phyloP scores from a whole-genome alignment of 73 alveolate genomes.

The Paramecium sonneborni region DNA sequence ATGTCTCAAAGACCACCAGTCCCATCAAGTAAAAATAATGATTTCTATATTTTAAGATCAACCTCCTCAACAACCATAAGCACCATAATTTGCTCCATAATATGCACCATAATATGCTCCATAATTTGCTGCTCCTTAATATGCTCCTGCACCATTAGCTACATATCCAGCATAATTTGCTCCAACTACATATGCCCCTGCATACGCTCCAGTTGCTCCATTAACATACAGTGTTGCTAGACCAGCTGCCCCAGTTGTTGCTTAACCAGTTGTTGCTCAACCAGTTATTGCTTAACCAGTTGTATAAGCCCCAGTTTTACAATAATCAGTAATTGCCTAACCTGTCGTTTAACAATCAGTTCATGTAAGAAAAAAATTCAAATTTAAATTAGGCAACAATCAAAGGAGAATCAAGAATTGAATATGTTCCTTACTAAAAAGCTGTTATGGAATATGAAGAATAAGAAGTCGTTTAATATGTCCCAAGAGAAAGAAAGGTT shows the following conservation, averaged over 20 bases:
- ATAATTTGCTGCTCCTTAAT: not conserved
- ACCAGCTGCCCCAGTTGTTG: conserved; percentile 29
- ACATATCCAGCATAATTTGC: not conserved
- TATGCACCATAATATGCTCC: not conserved
- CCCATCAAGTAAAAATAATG: not conserved
- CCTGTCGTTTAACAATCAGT: conserved; percentile 22
- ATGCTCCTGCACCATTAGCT: not conserved
- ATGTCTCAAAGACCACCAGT: conserved; percentile 36
- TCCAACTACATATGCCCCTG: not conserved
- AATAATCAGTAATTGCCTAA: not conserved
- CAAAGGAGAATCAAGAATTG: conserved; percentile 67
- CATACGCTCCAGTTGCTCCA: conserved; percentile 37
- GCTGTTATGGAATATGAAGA: conserved; percentile 65
- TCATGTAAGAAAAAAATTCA: not conserved
- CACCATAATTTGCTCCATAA: conserved; percentile 1
- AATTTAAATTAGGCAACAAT: conserved; percentile 45
- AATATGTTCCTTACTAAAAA: conserved; percentile 60
- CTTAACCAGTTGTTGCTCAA: conserved; percentile 24
- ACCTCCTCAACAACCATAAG: conserved; percentile 40
- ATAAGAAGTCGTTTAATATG: conserved; percentile 54
- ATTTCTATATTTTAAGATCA: not conserved
- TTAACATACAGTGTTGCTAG: not conserved
- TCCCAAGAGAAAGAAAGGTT: conserved; percentile 62
- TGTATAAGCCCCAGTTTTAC: not conserved
- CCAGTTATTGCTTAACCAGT: conserved; percentile 6